Percentiles rank a stretch among this genome's conserved stretches.
phyloP scores from a whole-genome alignment of 2,329 filamentous ascomycete genomes.

The Aspergillus spinulosporus region DNA sequence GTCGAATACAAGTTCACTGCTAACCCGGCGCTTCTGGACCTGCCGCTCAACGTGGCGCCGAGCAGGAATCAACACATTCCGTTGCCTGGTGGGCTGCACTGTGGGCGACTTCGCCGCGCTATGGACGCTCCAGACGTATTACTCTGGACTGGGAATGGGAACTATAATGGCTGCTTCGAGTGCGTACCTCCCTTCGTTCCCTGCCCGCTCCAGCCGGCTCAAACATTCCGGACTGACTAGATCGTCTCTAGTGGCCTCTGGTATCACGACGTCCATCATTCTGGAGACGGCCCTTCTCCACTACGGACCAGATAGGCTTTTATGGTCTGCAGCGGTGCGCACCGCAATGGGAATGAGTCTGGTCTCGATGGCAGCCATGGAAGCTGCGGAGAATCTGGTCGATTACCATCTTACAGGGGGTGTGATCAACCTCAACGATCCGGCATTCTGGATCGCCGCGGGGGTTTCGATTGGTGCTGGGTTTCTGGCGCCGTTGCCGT shows the following conservation, averaged over 20 bases:
- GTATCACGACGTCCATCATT: slow-evolving; percentile 53
- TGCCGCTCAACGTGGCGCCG: slow-evolving; percentile 49
- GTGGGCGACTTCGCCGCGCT: slow-evolving; percentile 58
- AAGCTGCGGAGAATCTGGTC: slow-evolving; percentile 55
- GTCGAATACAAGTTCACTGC: background rate
- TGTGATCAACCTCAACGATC: slow-evolving; percentile 48
- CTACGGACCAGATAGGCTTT: slow-evolving; percentile 49
- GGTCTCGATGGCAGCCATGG: slow-evolving; percentile 62
- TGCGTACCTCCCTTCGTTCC: slow-evolving; percentile 26
- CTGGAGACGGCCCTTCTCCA: slow-evolving; percentile 56
- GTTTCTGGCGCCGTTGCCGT: slow-evolving; percentile 53
- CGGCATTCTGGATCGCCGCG: slow-evolving; percentile 56
- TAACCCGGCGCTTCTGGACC: slow-evolving; percentile 35
- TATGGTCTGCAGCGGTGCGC: slow-evolving; percentile 50
- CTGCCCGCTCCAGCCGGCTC: too few species aligned
- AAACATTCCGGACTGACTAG: too few species aligned
- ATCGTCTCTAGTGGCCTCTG: slow-evolving; percentile 49
- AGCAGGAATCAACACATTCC: slow-evolving; percentile 56
- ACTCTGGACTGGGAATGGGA: slow-evolving; percentile 50
- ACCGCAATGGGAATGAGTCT: slow-evolving; percentile 61
- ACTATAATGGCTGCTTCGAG: slow-evolving; percentile 56
- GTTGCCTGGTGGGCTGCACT: slow-evolving; percentile 58
- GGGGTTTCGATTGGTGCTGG: slow-evolving; percentile 27
- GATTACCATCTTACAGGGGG: slow-evolving; percentile 59
- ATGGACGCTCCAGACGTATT: slow-evolving; percentile 55